A percentile compares a stretch with the other conserved stretches of the same genome.
Evolutionary conservation across 805 yeast genomes (phyloP).

Genomic region (Zygosaccharomyces rouxii): DNA sequence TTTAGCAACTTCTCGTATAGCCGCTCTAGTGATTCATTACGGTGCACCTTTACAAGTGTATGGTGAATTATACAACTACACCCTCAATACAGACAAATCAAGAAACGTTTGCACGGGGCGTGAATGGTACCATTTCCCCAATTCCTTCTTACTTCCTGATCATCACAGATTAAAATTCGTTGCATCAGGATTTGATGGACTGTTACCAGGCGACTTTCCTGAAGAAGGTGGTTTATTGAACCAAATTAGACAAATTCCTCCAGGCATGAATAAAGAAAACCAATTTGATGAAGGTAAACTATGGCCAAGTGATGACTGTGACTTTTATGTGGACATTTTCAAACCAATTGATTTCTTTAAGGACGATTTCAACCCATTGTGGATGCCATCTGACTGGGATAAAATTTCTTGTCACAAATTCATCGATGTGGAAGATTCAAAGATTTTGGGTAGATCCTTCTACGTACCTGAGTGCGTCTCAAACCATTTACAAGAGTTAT

Average conservation of each 20-base stretch:
- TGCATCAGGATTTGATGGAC: conserved; percentile 75
- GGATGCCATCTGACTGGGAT: conserved; percentile 42
- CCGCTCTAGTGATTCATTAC: conserved; percentile 62
- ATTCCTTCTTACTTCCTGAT: conserved; percentile 73
- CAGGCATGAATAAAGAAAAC: conserved; percentile 72
- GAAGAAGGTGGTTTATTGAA: conserved; percentile 39
- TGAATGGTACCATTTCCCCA: conserved; percentile 92
- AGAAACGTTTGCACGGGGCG: conserved; percentile 81
- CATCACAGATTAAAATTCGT: conserved; percentile 63
- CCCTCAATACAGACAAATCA: conserved; percentile 27
- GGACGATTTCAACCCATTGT: conserved; percentile 39
- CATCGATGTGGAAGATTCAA: conserved; percentile 50
- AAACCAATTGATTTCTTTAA: conserved; percentile 42
- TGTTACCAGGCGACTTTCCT: conserved; percentile 80
- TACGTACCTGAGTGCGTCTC: conserved; percentile 44
- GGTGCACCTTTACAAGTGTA: conserved; percentile 67
- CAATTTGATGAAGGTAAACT: conserved; percentile 58
- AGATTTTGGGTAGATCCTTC: conserved; percentile 50
- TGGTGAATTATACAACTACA: conserved; percentile 32
- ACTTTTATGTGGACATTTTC: conserved; percentile 64
- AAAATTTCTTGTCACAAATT: conserved; percentile 45
- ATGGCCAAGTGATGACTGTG: conserved; percentile 49
- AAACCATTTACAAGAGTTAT: conserved; percentile 24
- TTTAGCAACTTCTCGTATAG: conserved; percentile 48
- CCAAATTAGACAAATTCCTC: conserved; percentile 48